These are phyloP conservation scores for Mortierella alpina DNA, from an alignment of 192 early-diverging fungal genomes.

Conservation along the genomic window DNA sequence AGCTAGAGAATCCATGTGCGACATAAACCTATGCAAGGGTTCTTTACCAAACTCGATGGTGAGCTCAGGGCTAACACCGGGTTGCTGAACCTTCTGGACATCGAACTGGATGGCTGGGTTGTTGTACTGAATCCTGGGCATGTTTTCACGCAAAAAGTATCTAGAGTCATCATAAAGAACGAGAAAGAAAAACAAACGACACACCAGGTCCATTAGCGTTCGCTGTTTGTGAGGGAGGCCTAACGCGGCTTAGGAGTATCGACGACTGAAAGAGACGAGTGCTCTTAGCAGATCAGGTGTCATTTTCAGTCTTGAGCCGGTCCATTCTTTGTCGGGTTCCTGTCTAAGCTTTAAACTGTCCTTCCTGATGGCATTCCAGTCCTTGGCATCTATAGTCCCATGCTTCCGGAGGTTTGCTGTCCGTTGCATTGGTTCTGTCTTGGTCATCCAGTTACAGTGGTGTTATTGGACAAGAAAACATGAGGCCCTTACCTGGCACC, in stretches of 20 bases:
- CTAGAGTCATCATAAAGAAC: constrained; percentile 24
- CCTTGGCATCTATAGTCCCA: too few species aligned
- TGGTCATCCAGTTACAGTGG: too few species aligned
- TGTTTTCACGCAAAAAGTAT: constrained; percentile 63
- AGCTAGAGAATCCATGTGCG: not conserved
- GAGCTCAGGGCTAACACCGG: constrained; percentile 55
- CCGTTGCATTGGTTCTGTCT: too few species aligned
- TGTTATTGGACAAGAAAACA: too few species aligned
- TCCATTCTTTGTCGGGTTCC: not conserved
- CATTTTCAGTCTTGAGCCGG: not conserved
- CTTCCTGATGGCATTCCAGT: not conserved
- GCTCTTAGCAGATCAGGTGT: not conserved
- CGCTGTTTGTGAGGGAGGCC: not conserved
- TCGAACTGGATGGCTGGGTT: constrained; percentile 63
- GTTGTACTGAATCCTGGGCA: constrained; percentile 67
- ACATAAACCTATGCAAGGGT: not conserved
- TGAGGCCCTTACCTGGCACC: constrained; percentile 58
- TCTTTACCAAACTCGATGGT: constrained; percentile 64
- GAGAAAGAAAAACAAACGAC: not conserved
- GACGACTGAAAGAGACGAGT: not conserved
- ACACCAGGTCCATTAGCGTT: not conserved
- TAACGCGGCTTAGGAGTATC: too few species aligned
- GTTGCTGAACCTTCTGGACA: constrained; percentile 54
- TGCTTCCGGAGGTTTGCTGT: too few species aligned
- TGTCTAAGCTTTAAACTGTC: not conserved